Conservation (phyloP, 345 rosid genomes). For the Salix koriyanagi region DNA sequence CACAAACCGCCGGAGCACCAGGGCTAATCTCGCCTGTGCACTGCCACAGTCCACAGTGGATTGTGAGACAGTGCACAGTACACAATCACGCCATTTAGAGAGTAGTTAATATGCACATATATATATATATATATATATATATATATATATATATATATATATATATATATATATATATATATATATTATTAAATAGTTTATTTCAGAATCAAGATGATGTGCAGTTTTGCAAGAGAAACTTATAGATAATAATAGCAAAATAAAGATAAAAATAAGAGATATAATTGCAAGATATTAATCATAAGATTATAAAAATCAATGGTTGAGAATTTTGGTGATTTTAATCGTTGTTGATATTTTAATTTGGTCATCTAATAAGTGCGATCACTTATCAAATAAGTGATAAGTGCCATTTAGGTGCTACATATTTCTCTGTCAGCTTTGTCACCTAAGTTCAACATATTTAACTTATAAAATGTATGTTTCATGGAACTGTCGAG, state of each 20-base stretch:
- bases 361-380: background rate
- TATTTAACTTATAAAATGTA: background rate
- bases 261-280: background rate
- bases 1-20: too few species aligned
- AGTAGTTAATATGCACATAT: too few species aligned
- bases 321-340: background rate
- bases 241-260: too few species aligned
- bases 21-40: too few species aligned
- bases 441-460: background rate
- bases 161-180: too few species aligned
- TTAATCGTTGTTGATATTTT: background rate
- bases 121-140: too few species aligned
- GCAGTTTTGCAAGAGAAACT: background rate
- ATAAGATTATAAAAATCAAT: background rate
- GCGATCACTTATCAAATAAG: rapidly evolving
- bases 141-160: too few species aligned
- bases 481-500: background rate
- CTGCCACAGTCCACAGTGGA: too few species aligned
- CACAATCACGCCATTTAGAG: too few species aligned
- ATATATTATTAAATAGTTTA: background rate
- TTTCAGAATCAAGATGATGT: background rate
- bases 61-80: too few species aligned
- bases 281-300: background rate
- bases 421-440: background rate
- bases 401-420: background rate